Base-by-base conservation (phyloP, 2,329 filamentous ascomycete genomes). In the Sordariomycetes sp. region DNA sequence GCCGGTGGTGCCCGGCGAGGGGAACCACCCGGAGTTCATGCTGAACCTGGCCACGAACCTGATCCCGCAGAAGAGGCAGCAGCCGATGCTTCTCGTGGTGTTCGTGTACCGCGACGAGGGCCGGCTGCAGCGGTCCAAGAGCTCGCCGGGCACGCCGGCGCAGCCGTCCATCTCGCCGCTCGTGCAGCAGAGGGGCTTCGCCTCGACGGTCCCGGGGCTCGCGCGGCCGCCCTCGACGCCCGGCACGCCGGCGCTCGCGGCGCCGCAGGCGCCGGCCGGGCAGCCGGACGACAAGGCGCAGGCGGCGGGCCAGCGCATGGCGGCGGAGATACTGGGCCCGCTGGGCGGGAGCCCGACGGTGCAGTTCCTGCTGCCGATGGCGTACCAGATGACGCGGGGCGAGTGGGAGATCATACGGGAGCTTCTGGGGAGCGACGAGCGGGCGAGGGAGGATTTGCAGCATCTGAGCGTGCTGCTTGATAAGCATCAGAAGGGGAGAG, bases 41-140 rank as follows among this genome's bases (percentile, higher is more conserved):
- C 82, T 90, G 61, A 88, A 96, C 66, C 80, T 97, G n/a, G 86
- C 90, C 62, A 88, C 93, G 64, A 92, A 92, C 69, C 82, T 83
- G 34, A 81, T 97, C 35, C 89, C 92, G 52, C 79, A 82, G 60
- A 81, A 81, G 2, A 80, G 88, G 18, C 77, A 84, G 0, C 87
- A 95, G 63, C 85, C 89, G 1, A 83, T 94, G 73, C 76, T 99
- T 40, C 76, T 97, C 10, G 83, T 92, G 24, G 88, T 93, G 1
- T 88, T 97, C 62, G 90, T 97, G 3, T 89, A 95, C 62, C 83
- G 88, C 40, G 86, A 86, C 54, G 80, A 83, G 25, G 57, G 57
- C 35, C 61, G 59, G 25, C 58, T 58, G 12, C 61, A 53, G 40
- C 58, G 28, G 8, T 58, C 55, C 0, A 32, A 34, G 11, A n/a